phyloP scores from a whole-genome alignment of 2,329 filamentous ascomycete genomes.

The Conoideocrella luteorostrata region DNA sequence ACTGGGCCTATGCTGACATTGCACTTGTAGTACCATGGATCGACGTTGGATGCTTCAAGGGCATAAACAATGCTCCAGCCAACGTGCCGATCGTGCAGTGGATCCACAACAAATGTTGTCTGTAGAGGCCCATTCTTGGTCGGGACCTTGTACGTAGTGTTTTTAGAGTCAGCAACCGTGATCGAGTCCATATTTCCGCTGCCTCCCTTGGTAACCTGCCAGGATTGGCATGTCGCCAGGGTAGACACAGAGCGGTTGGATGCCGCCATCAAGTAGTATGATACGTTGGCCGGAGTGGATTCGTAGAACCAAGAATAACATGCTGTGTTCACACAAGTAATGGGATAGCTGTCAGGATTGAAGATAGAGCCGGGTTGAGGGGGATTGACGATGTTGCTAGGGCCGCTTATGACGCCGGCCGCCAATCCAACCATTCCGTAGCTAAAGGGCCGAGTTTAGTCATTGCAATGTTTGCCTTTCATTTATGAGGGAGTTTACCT shows the following conservation, averaged over 20 bases:
- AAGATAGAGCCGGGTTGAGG: slow-evolving; percentile 25
- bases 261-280: slow-evolving; percentile 17
- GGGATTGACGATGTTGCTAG: slow-evolving; percentile 1
- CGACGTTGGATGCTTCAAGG: slow-evolving; percentile 29
- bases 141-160: slow-evolving; percentile 17
- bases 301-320: slow-evolving; percentile 35
- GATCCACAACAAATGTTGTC: slow-evolving; percentile 31
- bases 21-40: slow-evolving; percentile 36
- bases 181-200: slow-evolving; percentile 21
- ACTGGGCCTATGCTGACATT: slow-evolving; percentile 29
- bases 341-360: slow-evolving; percentile 19
- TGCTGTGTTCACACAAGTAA: slow-evolving; percentile 25
- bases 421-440: slow-evolving; percentile 32
- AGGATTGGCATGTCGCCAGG: slow-evolving; percentile 22
- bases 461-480: slow-evolving; percentile 18
- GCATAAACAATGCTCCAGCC: slow-evolving; percentile 25
- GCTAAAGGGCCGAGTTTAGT: slow-evolving; percentile 21
- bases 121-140: slow-evolving; percentile 24
- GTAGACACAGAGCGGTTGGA: slow-evolving; percentile 27
- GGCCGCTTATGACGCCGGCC: slow-evolving; percentile 19
- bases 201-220: slow-evolving; percentile 24
- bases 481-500: slow-evolving; percentile 17
- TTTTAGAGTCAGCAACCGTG: slow-evolving; percentile 19
- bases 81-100: slow-evolving; percentile 14
- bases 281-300: slow-evolving; percentile 10